Evolutionary conservation across 148 eudicot species (phyloP).

Genomic region (Chenopodium berlandieri): DNA sequence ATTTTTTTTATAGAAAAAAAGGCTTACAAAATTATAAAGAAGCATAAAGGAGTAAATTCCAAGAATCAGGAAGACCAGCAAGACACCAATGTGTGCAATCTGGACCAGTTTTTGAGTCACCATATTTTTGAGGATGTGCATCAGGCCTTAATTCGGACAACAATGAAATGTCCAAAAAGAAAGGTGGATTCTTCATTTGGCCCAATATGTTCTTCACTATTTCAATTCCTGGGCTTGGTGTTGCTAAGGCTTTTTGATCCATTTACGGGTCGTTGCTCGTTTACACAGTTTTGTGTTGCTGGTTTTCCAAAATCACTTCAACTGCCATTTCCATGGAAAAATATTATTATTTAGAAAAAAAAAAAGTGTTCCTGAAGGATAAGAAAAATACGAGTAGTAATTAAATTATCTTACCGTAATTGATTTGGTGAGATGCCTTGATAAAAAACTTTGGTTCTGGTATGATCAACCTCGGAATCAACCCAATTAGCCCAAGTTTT

Average conservation of each 20-base stretch:
- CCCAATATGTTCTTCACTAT: constrained; percentile 26
- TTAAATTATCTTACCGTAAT: too few species aligned
- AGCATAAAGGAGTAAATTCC: constrained; percentile 32
- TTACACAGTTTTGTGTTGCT: too few species aligned
- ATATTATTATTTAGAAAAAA: neutral
- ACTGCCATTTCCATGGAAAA: too few species aligned
- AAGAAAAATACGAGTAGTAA: too few species aligned
- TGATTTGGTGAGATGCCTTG: too few species aligned
- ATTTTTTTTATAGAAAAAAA: too few species aligned
- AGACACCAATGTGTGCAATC: constrained; percentile 50
- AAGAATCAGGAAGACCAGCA: constrained; percentile 40
- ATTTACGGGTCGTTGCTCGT: too few species aligned
- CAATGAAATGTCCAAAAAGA: constrained; percentile 33
- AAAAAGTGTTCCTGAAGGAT: too few species aligned
- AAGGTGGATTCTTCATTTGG: constrained; percentile 30
- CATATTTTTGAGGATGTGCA: constrained; percentile 33
- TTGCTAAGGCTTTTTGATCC: constrained; percentile 23
- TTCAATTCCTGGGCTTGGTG: constrained; percentile 22
- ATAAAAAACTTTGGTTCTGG: too few species aligned
- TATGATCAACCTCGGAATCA: too few species aligned
- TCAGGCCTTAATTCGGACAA: constrained; percentile 35
- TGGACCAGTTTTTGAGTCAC: neutral
- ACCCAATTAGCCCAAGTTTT: too few species aligned
- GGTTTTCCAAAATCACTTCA: too few species aligned
- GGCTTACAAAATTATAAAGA: neutral